These are phyloP conservation scores for Mycena chlorophos DNA, from an alignment of 768 basidiomycete genomes.

Conservation along the genomic window DNA sequence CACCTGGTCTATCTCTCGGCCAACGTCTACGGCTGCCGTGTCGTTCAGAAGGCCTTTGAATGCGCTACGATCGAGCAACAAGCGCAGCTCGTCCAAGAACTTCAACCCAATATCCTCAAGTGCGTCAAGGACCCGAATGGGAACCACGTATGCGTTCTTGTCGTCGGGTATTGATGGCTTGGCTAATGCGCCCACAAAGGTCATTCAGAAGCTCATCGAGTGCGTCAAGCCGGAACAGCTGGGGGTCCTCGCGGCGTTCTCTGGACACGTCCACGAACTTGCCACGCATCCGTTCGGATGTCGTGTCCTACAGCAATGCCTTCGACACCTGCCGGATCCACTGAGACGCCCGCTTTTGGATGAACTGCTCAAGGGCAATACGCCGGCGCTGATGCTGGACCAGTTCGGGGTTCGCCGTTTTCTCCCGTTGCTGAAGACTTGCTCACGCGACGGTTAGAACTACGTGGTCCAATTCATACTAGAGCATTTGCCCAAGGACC, in stretches of 20 bases:
- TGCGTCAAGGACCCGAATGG: slow-evolving; percentile 92
- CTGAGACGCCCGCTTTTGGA: slow-evolving; percentile 73
- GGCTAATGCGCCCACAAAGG: slow-evolving; percentile 41
- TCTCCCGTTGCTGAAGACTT: not conserved
- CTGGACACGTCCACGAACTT: slow-evolving; percentile 76
- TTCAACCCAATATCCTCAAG: slow-evolving; percentile 76
- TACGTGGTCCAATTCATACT: slow-evolving; percentile 95
- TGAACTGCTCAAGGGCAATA: slow-evolving; percentile 69
- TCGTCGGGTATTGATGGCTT: slow-evolving; percentile 1
- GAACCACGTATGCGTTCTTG: slow-evolving; percentile 75
- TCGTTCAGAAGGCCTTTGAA: slow-evolving; percentile 94
- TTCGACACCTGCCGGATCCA: slow-evolving; percentile 77
- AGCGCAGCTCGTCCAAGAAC: slow-evolving; percentile 67
- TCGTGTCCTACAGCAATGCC: slow-evolving; percentile 89
- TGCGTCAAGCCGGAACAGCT: slow-evolving; percentile 75
- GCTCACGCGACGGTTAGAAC: slow-evolving; percentile 52
- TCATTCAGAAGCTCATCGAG: slow-evolving; percentile 87
- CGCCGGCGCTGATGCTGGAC: slow-evolving; percentile 78
- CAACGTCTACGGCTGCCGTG: slow-evolving; percentile 96
- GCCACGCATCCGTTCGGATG: slow-evolving; percentile 92
- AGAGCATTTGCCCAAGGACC: slow-evolving; percentile 70
- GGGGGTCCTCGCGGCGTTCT: slow-evolving; percentile 72
- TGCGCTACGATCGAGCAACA: slow-evolving; percentile 79
- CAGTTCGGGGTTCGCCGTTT: slow-evolving; percentile 67
- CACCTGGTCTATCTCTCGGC: slow-evolving; percentile 75